Conservation (phyloP, 129 eudicot species). For the Silybum marianum region DNA sequence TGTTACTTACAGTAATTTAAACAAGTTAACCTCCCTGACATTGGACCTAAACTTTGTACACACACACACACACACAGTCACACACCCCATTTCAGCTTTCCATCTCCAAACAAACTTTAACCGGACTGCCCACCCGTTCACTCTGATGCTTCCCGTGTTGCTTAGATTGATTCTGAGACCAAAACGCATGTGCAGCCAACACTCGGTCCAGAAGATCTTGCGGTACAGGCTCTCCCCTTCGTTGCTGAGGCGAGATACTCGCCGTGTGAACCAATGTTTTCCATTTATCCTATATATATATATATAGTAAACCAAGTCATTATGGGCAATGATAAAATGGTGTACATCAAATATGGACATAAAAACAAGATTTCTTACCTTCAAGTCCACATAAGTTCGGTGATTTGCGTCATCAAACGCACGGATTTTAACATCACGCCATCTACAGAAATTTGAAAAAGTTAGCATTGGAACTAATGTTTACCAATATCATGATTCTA, state of each 20-base stretch:
- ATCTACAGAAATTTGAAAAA: conserved; percentile 46
- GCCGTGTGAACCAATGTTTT: conserved; percentile 98
- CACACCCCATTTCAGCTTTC: conserved; percentile 27
- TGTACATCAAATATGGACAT: neutral
- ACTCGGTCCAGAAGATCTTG: conserved; percentile 89
- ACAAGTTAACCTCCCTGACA: conserved; percentile 26
- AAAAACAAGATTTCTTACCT: conserved; percentile 46
- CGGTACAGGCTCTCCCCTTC: conserved; percentile 98
- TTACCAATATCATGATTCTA: neutral
- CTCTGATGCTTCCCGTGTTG: conserved; percentile 64
- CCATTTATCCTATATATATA: conserved; percentile 86
- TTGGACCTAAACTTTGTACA: conserved; percentile 37
- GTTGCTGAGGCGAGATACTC: conserved; percentile 88
- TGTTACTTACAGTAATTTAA: conserved; percentile 30
- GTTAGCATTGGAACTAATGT: conserved; percentile 1
- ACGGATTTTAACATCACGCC: conserved; percentile 96
- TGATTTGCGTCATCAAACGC: conserved; percentile 91
- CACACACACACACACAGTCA: conserved; percentile 35
- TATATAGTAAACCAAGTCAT: neutral
- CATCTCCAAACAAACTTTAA: conserved; percentile 42
- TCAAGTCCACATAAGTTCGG: conserved; percentile 95
- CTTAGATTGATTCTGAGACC: conserved; percentile 83
- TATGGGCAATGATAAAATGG: neutral
- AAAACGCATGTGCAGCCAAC: conserved; percentile 76
- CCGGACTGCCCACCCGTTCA: conserved; percentile 41